Evolutionary conservation across 345 rosid species (phyloP).

Genomic region (Eutrema japonicum): DNA sequence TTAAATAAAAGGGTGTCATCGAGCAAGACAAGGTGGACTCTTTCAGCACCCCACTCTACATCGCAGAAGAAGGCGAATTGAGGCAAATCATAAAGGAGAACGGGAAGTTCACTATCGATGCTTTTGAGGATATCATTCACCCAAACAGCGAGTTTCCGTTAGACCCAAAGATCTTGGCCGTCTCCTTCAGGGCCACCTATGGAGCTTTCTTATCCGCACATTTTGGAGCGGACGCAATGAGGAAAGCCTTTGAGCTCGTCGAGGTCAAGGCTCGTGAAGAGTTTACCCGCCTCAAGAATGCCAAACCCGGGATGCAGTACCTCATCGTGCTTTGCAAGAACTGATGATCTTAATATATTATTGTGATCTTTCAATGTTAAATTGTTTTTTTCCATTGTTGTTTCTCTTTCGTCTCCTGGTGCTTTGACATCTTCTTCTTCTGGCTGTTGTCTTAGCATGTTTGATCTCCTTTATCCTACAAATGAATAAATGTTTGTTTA

Average conservation of each 20-base stretch:
- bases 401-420: not conserved
- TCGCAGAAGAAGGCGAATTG: constrained; percentile 20
- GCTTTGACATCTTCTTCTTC: not conserved
- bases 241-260: constrained; percentile 25
- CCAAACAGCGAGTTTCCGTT: not conserved
- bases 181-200: constrained; percentile 4
- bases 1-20: constrained; percentile 23
- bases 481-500: not conserved
- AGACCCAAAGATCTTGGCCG: constrained; percentile 25
- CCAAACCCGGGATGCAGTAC: constrained; percentile 37
- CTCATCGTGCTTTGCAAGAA: constrained; percentile 30
- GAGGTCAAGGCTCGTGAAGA: constrained; percentile 18
- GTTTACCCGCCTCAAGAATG: constrained; percentile 10
- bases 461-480: not conserved
- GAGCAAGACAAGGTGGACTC: constrained; percentile 39
- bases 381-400: not conserved
- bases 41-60: constrained; percentile 24
- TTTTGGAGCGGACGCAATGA: not conserved
- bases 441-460: not conserved
- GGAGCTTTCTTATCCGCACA: constrained; percentile 17
- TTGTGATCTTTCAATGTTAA: not conserved
- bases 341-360: not conserved
- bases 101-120: constrained; percentile 30
- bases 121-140: constrained; percentile 31
- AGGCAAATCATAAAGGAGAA: constrained; percentile 25